Evolutionary conservation across 176 grass and related monocot species (phyloP).

Genomic region (Carex pumila): DNA sequence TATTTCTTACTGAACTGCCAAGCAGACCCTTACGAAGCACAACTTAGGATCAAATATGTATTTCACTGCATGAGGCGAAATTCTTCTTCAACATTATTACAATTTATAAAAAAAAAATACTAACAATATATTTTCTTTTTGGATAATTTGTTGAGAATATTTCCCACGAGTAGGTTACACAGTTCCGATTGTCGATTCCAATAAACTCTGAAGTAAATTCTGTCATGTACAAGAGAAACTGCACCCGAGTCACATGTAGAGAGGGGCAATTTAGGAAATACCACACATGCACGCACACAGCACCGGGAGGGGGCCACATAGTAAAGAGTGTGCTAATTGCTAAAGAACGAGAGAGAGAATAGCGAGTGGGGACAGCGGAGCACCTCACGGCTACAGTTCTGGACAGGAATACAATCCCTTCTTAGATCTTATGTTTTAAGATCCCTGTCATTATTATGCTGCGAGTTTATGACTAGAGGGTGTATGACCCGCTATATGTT

Average conservation of each 20-base stretch:
- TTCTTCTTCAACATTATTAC: too few species aligned
- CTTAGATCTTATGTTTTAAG: not conserved
- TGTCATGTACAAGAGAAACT: not conserved
- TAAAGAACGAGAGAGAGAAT: not conserved
- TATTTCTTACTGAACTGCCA: too few species aligned
- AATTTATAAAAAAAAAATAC: too few species aligned
- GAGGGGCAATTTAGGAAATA: conserved; percentile 1
- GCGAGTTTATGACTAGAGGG: too few species aligned
- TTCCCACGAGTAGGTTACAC: too few species aligned
- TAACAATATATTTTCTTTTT: too few species aligned
- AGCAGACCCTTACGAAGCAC: too few species aligned
- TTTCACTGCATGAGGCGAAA: too few species aligned
- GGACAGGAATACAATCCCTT: not conserved
- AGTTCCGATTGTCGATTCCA: too few species aligned
- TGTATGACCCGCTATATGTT: not conserved
- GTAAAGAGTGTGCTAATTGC: not conserved
- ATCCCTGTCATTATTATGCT: too few species aligned
- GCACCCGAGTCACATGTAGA: not conserved
- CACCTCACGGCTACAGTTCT: conserved; percentile 27
- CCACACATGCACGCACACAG: not conserved
- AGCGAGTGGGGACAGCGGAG: conserved; percentile 3
- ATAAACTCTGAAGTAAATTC: not conserved
- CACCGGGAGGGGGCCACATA: not conserved
- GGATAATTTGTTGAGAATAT: too few species aligned
- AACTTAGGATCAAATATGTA: too few species aligned